Evolutionary conservation across 139 green algal genomes (phyloP).

Genomic region (Astrephomene gubernaculifera): DNA sequence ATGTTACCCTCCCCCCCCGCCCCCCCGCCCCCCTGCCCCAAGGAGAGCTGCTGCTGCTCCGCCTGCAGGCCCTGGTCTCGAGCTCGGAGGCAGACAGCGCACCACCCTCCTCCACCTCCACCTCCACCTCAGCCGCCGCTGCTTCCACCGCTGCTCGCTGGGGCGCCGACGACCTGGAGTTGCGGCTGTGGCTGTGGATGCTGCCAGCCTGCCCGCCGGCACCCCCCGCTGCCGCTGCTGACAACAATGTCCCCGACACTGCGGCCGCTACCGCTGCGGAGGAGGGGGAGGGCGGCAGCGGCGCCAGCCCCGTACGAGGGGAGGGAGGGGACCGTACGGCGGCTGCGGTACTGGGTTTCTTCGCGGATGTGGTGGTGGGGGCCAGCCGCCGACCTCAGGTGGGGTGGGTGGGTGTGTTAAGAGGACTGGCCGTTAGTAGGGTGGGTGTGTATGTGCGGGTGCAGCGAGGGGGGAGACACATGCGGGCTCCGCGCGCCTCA

Average conservation of each 20-base stretch:
- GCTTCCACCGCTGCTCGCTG: not conserved
- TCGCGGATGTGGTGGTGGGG: conserved; percentile 52
- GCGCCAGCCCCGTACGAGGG: conserved; percentile 15
- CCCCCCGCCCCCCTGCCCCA: not conserved
- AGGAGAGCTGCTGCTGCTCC: conserved; percentile 9
- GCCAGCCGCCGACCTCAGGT: conserved; percentile 57
- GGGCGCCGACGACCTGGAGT: conserved; percentile 3
- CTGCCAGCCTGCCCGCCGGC: too few relatives aligned
- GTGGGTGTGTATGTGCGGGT: not conserved
- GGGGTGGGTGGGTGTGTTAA: not conserved
- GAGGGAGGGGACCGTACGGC: conserved; percentile 39
- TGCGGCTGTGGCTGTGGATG: conserved; percentile 30
- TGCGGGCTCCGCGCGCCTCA: too few relatives aligned
- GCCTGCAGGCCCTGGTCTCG: not conserved
- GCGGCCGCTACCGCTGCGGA: not conserved
- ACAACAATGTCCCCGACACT: not conserved
- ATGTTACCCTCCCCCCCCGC: too few relatives aligned
- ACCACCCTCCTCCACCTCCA: not conserved
- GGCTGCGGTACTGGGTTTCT: conserved; percentile 48
- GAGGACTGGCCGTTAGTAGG: not conserved
- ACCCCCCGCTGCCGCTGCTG: not conserved
- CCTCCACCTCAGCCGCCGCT: not conserved
- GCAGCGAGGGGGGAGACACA: too few relatives aligned
- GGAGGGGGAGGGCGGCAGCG: not conserved
- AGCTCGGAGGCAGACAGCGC: not conserved